Conservation (phyloP, 768 basidiomycete species). For the Pulveroboletus sp. region DNA sequence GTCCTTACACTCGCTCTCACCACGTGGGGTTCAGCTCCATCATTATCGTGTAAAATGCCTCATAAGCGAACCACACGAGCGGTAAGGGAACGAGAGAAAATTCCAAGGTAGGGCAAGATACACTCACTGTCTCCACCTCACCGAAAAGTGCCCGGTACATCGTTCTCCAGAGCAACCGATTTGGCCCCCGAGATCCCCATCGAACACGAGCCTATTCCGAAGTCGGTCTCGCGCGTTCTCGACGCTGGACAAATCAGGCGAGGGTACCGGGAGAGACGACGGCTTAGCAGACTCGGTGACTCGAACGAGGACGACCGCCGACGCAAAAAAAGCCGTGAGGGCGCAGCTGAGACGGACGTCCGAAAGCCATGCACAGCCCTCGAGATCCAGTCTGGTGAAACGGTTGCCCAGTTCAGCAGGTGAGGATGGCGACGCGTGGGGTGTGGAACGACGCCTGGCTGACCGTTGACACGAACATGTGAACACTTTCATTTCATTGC, state of each 20-base stretch:
- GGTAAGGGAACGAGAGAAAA: constrained; percentile 39
- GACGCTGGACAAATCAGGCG: constrained; percentile 57
- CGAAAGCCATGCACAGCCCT: constrained; percentile 26
- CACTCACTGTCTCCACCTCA: background rate
- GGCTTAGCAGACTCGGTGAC: constrained; percentile 22
- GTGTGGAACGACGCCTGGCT: constrained; percentile 8
- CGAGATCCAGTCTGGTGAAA: constrained; percentile 61
- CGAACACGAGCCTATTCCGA: constrained; percentile 62
- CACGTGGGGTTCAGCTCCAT: constrained; percentile 2
- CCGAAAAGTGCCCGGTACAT: background rate
- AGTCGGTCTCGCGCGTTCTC: constrained; percentile 59
- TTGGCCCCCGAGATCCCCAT: constrained; percentile 42
- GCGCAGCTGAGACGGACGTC: constrained; percentile 14
- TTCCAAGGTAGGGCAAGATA: constrained; percentile 37
- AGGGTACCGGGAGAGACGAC: constrained; percentile 45
- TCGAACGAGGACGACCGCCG: constrained; percentile 23
- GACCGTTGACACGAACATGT: constrained; percentile 1
- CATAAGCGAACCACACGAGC: constrained; percentile 60
- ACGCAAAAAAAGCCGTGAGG: constrained; percentile 29
- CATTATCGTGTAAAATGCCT: constrained; percentile 45
- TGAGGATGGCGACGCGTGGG: constrained; percentile 28
- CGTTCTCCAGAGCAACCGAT: constrained; percentile 42
- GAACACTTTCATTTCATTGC: background rate
- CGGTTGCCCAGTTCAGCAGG: constrained; percentile 74
- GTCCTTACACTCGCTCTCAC: background rate